These are phyloP conservation scores for Endocalyx cinctus DNA, from an alignment of 2,329 filamentous ascomycete genomes.

Conservation along the genomic window DNA sequence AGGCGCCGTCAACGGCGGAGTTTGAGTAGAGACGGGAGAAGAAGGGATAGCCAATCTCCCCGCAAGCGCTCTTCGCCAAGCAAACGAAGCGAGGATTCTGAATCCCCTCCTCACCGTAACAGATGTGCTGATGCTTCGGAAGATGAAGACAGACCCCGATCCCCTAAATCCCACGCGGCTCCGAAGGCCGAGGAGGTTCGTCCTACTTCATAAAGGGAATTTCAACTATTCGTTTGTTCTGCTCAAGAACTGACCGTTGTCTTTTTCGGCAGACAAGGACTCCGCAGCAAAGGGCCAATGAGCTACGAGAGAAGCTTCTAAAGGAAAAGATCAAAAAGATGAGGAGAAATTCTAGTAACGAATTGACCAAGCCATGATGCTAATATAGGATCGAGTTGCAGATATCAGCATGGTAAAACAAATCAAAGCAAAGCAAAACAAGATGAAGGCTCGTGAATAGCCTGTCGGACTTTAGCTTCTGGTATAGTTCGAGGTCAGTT, in stretches of 20 bases:
- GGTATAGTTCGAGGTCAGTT: conserved; percentile 20
- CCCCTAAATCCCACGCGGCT: conserved; percentile 27
- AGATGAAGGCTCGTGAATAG: conserved; percentile 4
- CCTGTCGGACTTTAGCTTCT: conserved; percentile 1
- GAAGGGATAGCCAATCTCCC: conserved; percentile 17
- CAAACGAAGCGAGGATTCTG: conserved; percentile 48
- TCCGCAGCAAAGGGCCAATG: conserved; percentile 37
- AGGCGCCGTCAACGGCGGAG: conserved; percentile 17
- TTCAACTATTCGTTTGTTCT: conserved; percentile 16
- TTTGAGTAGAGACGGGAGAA: conserved; percentile 14
- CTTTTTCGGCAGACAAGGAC: conserved; percentile 29
- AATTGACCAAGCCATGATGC: conserved; percentile 36
- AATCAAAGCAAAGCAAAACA: conserved; percentile 5
- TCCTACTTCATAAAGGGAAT: conserved; percentile 27
- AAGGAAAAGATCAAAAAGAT: conserved; percentile 52
- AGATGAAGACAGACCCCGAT: conserved; percentile 38
- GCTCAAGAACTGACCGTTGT: conserved; percentile 30
- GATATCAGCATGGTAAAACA: conserved; percentile 17
- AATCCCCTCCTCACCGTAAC: conserved; percentile 45
- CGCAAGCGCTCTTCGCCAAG: conserved; percentile 29
- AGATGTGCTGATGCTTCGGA: conserved; percentile 55
- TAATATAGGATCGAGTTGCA: conserved; percentile 39
- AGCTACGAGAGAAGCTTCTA: conserved; percentile 46
- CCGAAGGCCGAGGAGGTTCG: conserved; percentile 38
- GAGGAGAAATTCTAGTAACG: conserved; percentile 44